Percentiles rank a stretch among this genome's conserved stretches.
phyloP scores from a whole-genome alignment of 495 filamentous ascomycete species.

The Penicillium desertorum region DNA sequence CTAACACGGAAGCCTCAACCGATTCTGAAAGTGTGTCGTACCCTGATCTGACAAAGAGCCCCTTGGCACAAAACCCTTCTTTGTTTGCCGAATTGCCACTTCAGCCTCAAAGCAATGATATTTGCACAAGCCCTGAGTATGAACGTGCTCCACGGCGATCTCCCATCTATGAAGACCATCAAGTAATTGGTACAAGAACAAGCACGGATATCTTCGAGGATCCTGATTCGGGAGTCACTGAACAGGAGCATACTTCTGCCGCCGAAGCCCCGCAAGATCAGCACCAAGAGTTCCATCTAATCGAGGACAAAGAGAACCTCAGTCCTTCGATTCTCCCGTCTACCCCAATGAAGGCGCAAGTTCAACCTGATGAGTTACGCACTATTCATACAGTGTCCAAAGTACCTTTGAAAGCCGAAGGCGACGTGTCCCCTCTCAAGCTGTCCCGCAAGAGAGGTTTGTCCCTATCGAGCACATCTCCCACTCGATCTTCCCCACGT shows the following conservation, averaged over 20 bases:
- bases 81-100: conserved; percentile 23
- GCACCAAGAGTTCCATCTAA: conserved; percentile 4
- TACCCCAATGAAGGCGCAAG: conserved; percentile 33
- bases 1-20: conserved; percentile 10
- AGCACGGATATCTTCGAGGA: conserved; percentile 29
- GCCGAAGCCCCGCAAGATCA: conserved; percentile 17
- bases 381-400: conserved; percentile 72
- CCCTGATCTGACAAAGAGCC: conserved; percentile 26
- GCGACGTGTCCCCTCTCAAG: conserved; percentile 59
- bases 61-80: conserved; percentile 21
- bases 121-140: conserved; percentile 12
- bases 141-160: conserved; percentile 6
- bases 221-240: conserved; percentile 3
- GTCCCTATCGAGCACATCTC: conserved; percentile 42
- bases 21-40: conserved; percentile 23
- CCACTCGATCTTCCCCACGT: conserved; percentile 37
- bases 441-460: conserved; percentile 55
- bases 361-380: conserved; percentile 28
- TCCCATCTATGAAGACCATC: conserved; percentile 3
- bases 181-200: conserved; percentile 15
- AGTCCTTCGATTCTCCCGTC: conserved; percentile 31
- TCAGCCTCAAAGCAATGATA: conserved; percentile 15
- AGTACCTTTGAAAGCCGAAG: conserved; percentile 70
- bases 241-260: conserved; percentile 1
- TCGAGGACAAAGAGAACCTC: conserved; percentile 39